phyloP scores from a whole-genome alignment of 352 stramenopile species.

The Thalassiosira hispida region DNA sequence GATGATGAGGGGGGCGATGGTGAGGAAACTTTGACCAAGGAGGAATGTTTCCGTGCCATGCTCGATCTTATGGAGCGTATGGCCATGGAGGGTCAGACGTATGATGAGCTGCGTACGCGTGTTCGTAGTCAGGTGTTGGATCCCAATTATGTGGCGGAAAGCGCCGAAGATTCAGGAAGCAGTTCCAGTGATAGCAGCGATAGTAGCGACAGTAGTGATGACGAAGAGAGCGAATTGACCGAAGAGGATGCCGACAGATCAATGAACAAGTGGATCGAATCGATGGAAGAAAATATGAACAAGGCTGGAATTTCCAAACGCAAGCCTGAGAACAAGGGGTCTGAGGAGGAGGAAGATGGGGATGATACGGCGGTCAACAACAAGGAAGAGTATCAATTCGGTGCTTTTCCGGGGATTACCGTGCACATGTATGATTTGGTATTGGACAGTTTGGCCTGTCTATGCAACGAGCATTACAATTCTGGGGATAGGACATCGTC shows the following conservation, averaged over 20 bases:
- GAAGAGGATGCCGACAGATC: constrained; percentile 15
- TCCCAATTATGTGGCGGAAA: not conserved
- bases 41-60: constrained; percentile 57
- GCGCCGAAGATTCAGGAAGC: not conserved
- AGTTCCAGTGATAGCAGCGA: constrained; percentile 28
- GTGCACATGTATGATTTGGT: constrained; percentile 59
- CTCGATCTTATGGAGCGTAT: constrained; percentile 53
- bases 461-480: constrained; percentile 39
- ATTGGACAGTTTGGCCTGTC: constrained; percentile 50
- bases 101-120: constrained; percentile 41
- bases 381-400: constrained; percentile 51
- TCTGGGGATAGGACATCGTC: constrained; percentile 8
- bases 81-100: constrained; percentile 42
- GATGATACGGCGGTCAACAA: constrained; percentile 2
- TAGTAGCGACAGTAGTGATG: constrained; percentile 17
- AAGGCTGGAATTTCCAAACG: constrained; percentile 32
- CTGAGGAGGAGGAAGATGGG: not conserved
- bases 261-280: constrained; percentile 38
- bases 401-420: constrained; percentile 46
- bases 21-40: constrained; percentile 26
- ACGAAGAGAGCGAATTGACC: constrained; percentile 16
- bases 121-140: constrained; percentile 45
- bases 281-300: constrained; percentile 41
- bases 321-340: not conserved
- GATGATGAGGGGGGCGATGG: constrained; percentile 10